These are phyloP conservation scores for Aureobasidium vineae DNA, from an alignment of 2,329 filamentous ascomycete species.

Conservation along the genomic window DNA sequence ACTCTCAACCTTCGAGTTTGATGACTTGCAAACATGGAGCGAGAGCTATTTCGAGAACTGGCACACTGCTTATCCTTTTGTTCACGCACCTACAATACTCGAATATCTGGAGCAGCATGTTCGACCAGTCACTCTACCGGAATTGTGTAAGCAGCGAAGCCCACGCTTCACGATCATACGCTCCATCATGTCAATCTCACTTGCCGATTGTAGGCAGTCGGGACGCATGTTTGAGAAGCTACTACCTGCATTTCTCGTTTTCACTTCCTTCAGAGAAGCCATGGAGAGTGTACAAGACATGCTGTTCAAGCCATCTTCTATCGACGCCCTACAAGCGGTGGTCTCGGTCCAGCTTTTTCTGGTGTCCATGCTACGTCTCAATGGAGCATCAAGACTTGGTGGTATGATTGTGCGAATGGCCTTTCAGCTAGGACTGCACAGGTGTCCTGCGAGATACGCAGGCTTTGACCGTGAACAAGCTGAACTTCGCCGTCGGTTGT, in stretches of 20 bases:
- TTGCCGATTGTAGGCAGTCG: constrained; percentile 53
- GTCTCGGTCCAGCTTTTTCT: constrained; percentile 56
- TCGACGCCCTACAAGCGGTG: constrained; percentile 52
- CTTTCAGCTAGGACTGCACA: constrained; percentile 59
- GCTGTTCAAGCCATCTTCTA: constrained; percentile 49
- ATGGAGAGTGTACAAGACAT: constrained; percentile 51
- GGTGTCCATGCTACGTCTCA: constrained; percentile 56
- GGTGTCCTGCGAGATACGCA: constrained; percentile 54
- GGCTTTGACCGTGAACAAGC: constrained; percentile 51
- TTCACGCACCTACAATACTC: constrained; percentile 55
- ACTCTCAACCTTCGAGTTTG: constrained; percentile 39
- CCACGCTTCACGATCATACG: constrained; percentile 44
- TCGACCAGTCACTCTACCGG: constrained; percentile 37
- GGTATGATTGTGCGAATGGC: constrained; percentile 57
- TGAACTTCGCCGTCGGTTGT: constrained; percentile 53
- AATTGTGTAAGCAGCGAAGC: constrained; percentile 37
- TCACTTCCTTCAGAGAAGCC: constrained; percentile 51
- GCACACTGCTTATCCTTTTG: constrained; percentile 58
- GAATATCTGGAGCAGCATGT: constrained; percentile 48
- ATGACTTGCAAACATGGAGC: constrained; percentile 42
- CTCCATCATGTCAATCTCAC: constrained; percentile 54
- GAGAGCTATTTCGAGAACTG: constrained; percentile 57
- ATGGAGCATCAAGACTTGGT: constrained; percentile 57
- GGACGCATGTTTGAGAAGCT: constrained; percentile 30
- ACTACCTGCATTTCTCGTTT: constrained; percentile 49